phyloP scores from a whole-genome alignment of 331 rosid species.

The Ulmus americana region DNA sequence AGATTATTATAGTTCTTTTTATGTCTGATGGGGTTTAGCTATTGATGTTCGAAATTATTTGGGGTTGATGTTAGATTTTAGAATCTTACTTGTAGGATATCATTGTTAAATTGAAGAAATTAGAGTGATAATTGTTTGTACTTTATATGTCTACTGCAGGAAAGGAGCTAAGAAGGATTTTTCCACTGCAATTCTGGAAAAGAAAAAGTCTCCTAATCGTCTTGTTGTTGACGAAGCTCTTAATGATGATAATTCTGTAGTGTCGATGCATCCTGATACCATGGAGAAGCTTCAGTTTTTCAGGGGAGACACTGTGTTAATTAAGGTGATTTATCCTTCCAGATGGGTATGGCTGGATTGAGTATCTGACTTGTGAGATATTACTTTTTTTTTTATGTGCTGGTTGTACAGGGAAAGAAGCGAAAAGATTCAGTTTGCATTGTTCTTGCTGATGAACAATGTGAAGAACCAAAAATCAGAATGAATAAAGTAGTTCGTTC shows the following conservation, averaged over 20 bases:
- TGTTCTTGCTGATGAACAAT: slow-evolving; percentile 41
- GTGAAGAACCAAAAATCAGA: slow-evolving; percentile 51
- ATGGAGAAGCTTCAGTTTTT: slow-evolving; percentile 48
- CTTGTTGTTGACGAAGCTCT: slow-evolving; percentile 49
- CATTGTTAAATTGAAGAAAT: too few species aligned
- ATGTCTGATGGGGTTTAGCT: too few species aligned
- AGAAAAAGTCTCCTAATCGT: slow-evolving; percentile 55
- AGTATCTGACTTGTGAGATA: too few species aligned
- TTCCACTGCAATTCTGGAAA: slow-evolving; percentile 49
- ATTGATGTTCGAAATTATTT: too few species aligned
- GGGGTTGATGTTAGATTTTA: too few species aligned
- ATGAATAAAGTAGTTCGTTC: slow-evolving; percentile 57
- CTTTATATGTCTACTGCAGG: background rate
- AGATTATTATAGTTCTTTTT: too few species aligned
- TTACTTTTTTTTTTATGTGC: too few species aligned
- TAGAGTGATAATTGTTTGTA: background rate
- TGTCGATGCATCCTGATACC: slow-evolving; percentile 38
- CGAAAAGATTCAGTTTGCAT: slow-evolving; percentile 47
- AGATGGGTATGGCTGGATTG: too few species aligned
- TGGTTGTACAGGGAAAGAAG: slow-evolving; percentile 44
- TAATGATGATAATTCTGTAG: slow-evolving; percentile 43
- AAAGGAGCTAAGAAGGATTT: slow-evolving; percentile 38
- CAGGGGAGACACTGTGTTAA: slow-evolving; percentile 38
- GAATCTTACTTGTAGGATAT: too few species aligned
- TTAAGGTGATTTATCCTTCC: slow-evolving; percentile 33